Evolutionary conservation across 805 yeast species (phyloP).

Genomic region (Teunomyces stri): DNA sequence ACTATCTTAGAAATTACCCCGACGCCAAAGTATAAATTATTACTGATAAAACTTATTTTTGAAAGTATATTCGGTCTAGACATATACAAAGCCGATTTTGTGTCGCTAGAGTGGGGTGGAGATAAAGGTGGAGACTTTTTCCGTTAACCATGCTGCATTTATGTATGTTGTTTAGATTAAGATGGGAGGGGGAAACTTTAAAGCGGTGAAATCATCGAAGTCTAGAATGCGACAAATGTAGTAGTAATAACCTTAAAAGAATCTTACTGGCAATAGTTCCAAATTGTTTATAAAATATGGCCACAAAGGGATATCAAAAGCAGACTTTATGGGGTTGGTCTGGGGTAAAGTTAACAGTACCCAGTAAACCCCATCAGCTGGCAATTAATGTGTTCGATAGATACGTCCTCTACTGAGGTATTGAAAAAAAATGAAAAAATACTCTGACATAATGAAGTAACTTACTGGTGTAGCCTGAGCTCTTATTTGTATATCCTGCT

Average conservation of each 20-base stretch:
- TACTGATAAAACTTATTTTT: background rate
- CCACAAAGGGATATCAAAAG: background rate
- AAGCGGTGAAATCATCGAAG: background rate
- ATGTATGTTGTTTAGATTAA: background rate
- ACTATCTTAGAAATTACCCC: background rate
- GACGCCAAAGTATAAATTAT: background rate
- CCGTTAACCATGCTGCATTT: background rate
- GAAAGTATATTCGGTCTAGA: background rate
- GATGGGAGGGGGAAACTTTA: background rate
- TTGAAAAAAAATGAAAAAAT: no score
- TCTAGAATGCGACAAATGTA: no score
- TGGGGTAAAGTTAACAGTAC: background rate
- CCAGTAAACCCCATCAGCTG: background rate
- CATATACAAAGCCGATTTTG: background rate
- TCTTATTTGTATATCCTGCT: no score
- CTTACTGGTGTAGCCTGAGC: no score
- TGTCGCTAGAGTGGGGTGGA: background rate
- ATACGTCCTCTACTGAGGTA: no score
- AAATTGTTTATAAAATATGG: background rate
- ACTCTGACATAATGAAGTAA: no score
- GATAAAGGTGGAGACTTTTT: background rate
- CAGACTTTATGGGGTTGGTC: background rate
- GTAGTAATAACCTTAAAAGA: background rate
- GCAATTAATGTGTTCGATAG: no score
- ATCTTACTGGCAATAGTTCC: background rate